phyloP scores from a whole-genome alignment of 768 basidiomycete species.

The Rubroboletus pulcherrimus region DNA sequence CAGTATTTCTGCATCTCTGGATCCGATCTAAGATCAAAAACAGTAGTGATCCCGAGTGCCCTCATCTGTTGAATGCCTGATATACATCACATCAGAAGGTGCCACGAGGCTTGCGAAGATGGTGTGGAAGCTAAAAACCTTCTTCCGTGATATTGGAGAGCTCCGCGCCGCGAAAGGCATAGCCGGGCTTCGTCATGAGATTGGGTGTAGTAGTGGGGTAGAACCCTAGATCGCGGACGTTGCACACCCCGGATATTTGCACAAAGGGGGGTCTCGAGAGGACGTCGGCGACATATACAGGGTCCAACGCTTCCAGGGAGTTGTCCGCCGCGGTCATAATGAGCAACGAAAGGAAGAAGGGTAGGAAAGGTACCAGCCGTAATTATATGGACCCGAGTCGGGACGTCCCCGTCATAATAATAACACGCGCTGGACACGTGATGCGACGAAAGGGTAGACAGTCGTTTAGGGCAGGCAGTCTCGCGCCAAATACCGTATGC shows the following conservation, averaged over 20 bases:
- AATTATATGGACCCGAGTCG: neutral
- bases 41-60: conserved; percentile 58
- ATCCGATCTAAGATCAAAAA: conserved; percentile 79
- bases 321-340: conserved; percentile 20
- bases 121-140: conserved; percentile 39
- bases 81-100: neutral
- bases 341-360: neutral
- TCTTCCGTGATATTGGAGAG: conserved; percentile 65
- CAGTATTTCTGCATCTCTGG: conserved; percentile 75
- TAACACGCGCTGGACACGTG: conserved; percentile 18
- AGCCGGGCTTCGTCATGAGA: conserved; percentile 52
- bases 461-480: conserved; percentile 41
- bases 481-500: conserved; percentile 33
- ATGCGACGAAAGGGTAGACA: neutral
- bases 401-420: neutral
- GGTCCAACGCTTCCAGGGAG: conserved; percentile 62
- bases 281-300: conserved; percentile 55
- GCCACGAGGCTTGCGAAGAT: neutral
- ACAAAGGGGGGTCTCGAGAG: conserved; percentile 73
- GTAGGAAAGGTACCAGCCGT: neutral
- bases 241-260: conserved; percentile 66
- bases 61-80: conserved; percentile 57
- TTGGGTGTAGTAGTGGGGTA: conserved; percentile 50
- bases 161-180: conserved; percentile 69
- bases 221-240: conserved; percentile 68